Conservation (phyloP, 2,329 filamentous ascomycete genomes). For the Ophiostoma angusticollis region DNA sequence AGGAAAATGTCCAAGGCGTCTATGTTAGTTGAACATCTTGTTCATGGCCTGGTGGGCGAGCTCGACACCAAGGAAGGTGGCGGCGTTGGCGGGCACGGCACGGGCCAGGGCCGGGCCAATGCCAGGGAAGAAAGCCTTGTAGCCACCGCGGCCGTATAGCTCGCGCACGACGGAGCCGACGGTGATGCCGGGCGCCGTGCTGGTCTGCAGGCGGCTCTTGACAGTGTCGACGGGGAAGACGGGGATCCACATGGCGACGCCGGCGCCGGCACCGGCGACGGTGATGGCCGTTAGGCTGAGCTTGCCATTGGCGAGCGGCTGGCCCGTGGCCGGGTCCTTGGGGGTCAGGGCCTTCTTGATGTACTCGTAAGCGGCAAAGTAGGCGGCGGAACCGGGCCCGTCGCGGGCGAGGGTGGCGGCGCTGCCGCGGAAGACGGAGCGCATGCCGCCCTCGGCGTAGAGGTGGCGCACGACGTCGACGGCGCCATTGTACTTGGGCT, state of each 20-base stretch:
- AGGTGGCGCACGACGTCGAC: slow-evolving; percentile 85
- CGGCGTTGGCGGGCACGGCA: slow-evolving; percentile 91
- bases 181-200: slow-evolving; percentile 63
- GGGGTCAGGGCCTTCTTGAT: slow-evolving; percentile 83
- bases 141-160: slow-evolving; percentile 70
- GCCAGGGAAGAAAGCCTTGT: slow-evolving; percentile 93
- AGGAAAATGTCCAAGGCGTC: too few relatives aligned
- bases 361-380: slow-evolving; percentile 95
- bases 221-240: slow-evolving; percentile 97
- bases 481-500: slow-evolving; percentile 80
- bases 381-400: slow-evolving; percentile 82
- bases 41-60: slow-evolving; percentile 73
- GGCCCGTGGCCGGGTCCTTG: slow-evolving; percentile 59
- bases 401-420: slow-evolving; percentile 87
- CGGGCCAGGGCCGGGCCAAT: slow-evolving; percentile 85
- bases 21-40: slow-evolving; percentile 55
- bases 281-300: slow-evolving; percentile 74
- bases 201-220: slow-evolving; percentile 87
- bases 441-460: slow-evolving; percentile 79
- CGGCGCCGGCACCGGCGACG: slow-evolving; percentile 75
- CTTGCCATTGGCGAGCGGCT: slow-evolving; percentile 49
- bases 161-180: slow-evolving; percentile 68
- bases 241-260: slow-evolving; percentile 98
- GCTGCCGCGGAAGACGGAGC: slow-evolving; percentile 83
- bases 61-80: slow-evolving; percentile 82